Evolutionary conservation across 192 early-diverging fungal genomes (phyloP).

Genomic region (Borealophlyctis nickersoniae): DNA sequence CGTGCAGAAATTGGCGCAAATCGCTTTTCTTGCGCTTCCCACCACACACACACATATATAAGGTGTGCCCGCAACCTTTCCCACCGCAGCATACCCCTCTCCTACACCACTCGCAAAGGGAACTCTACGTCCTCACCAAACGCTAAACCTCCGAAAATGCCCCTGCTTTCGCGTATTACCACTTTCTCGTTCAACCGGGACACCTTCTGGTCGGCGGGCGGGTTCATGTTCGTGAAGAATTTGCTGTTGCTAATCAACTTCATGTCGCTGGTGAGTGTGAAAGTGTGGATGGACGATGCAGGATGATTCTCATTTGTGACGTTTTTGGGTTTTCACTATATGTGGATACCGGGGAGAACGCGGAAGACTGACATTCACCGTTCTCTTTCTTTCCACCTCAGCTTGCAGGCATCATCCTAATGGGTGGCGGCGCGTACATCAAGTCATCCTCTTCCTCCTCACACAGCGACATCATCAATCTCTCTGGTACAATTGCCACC

Average conservation of each 20-base stretch:
- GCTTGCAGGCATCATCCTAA: constrained; percentile 57
- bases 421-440: constrained; percentile 49
- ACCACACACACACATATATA: no score
- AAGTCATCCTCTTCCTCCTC: constrained; percentile 18
- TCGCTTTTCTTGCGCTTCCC: no score
- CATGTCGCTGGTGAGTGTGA: constrained; percentile 44
- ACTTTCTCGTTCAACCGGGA: constrained; percentile 55
- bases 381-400: constrained; percentile 8
- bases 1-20: no score
- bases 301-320: constrained; percentile 6
- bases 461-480: constrained; percentile 34
- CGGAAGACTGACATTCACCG: background rate
- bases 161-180: constrained; percentile 42
- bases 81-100: no score
- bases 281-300: background rate
- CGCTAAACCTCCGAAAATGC: no score
- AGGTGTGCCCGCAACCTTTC: no score
- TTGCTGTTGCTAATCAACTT: constrained; percentile 55
- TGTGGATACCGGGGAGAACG: no score
- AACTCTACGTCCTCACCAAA: no score
- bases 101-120: no score
- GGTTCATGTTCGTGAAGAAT: constrained; percentile 58
- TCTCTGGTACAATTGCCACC: constrained; percentile 36
- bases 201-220: constrained; percentile 39
- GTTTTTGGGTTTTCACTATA: no score